A percentile compares a stretch with the other conserved stretches of the same genome.
These are phyloP conservation scores for Aspergillus ellipticus DNA, from an alignment of 495 filamentous ascomycete species.

Conservation along the genomic window DNA sequence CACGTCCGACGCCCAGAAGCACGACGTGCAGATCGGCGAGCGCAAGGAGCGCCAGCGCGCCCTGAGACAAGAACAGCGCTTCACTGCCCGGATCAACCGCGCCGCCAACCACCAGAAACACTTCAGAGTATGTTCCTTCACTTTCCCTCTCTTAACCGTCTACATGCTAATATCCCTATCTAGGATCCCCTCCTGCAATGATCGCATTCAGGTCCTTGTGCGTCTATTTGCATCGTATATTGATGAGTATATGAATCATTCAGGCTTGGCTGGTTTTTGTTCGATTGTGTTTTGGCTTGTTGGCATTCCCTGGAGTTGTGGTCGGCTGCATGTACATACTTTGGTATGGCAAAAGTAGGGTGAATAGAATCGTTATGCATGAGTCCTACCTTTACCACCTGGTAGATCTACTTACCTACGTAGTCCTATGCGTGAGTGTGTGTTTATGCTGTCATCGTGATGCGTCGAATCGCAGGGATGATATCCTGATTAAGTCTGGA, in stretches of 20 bases:
- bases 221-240: constrained; percentile 3
- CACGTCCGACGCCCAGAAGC: constrained; percentile 65
- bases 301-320: constrained; percentile 3
- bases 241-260: constrained; percentile 9
- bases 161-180: no score
- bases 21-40: constrained; percentile 57
- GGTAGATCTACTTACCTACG: no score
- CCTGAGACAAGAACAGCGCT: constrained; percentile 54
- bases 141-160: not conserved
- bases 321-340: not conserved
- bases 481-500: no score
- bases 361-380: no score
- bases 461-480: no score
- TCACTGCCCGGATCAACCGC: constrained; percentile 61
- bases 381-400: no score
- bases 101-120: constrained; percentile 71
- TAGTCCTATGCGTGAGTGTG: no score
- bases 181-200: constrained; percentile 47
- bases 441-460: no score
- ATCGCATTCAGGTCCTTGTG: constrained; percentile 11
- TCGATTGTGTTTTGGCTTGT: not conserved
- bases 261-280: not conserved
- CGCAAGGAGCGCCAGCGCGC: constrained; percentile 63
- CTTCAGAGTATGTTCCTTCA: constrained; percentile 54
- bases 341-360: not conserved